Conservation (phyloP, 73 alveolate genomes). For the Blepharisma japonicum region DNA sequence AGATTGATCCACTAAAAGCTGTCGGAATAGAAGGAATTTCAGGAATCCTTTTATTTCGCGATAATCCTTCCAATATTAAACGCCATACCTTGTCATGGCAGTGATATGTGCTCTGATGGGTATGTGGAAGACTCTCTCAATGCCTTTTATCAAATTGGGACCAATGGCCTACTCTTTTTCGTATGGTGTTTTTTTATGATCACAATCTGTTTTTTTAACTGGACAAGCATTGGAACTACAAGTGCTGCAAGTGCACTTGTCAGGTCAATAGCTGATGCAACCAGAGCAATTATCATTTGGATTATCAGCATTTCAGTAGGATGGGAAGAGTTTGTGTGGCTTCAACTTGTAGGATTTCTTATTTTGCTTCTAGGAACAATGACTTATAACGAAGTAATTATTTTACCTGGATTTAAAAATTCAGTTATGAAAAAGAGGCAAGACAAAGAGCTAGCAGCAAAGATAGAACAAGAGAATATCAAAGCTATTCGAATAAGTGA, state of each 20-base stretch:
- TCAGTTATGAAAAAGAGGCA: too few species aligned
- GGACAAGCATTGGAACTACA: slow-evolving; percentile 85
- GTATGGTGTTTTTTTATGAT: slow-evolving; percentile 57
- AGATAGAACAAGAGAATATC: too few species aligned
- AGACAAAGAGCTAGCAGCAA: too few species aligned
- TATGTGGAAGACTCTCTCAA: slow-evolving; percentile 47
- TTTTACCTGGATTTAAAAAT: too few species aligned
- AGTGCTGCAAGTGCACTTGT: slow-evolving; percentile 87
- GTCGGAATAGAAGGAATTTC: slow-evolving; percentile 97
- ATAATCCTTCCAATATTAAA: slow-evolving; percentile 77
- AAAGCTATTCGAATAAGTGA: too few species aligned
- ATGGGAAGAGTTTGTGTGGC: slow-evolving; percentile 65
- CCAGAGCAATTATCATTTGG: slow-evolving; percentile 87
- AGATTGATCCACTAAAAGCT: slow-evolving; percentile 84
- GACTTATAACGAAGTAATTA: slow-evolving; percentile 58
- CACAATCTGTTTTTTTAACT: slow-evolving; percentile 84
- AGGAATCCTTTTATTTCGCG: slow-evolving; percentile 71
- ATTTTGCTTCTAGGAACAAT: slow-evolving; percentile 47
- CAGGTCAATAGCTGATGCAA: slow-evolving; percentile 86
- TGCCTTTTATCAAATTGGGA: slow-evolving; percentile 57
- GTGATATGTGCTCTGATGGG: slow-evolving; percentile 57
- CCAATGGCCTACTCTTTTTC: slow-evolving; percentile 36
- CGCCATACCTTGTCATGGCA: slow-evolving; percentile 68
- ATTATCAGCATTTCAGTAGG: slow-evolving; percentile 63
- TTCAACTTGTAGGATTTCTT: slow-evolving; percentile 57